phyloP scores from a whole-genome alignment of 148 eudicot genomes.

The Dianthus caryophyllus region DNA sequence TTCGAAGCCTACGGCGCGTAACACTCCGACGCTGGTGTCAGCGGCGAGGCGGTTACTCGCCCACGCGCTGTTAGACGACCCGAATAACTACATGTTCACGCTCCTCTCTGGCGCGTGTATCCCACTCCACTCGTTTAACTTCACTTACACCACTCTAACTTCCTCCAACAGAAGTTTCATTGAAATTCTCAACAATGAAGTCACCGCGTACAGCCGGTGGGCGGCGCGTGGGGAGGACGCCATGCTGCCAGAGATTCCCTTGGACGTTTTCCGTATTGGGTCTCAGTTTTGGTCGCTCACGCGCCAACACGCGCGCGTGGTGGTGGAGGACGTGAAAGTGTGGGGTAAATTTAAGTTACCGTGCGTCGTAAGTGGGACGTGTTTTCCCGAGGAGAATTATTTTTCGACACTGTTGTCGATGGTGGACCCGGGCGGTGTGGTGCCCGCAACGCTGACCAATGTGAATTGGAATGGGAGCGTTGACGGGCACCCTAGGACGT shows the following conservation, averaged over 20 bases:
- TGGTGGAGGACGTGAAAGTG: conserved; percentile 40
- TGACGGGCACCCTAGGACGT: conserved; percentile 72
- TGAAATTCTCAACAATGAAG: conserved; percentile 55
- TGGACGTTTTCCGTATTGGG: conserved; percentile 58
- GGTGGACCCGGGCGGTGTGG: conserved; percentile 56
- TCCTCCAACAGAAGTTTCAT: conserved; percentile 50
- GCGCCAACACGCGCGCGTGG: conserved; percentile 58
- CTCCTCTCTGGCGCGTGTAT: conserved; percentile 69
- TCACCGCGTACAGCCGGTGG: conserved; percentile 55
- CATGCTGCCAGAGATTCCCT: conserved; percentile 61
- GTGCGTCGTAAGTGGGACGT: conserved; percentile 35
- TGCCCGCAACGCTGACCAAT: conserved; percentile 67
- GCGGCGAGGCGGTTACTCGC: conserved; percentile 70
- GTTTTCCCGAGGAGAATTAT: conserved; percentile 93
- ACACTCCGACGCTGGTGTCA: conserved; percentile 57
- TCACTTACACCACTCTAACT: conserved; percentile 36
- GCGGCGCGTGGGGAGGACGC: conserved; percentile 67
- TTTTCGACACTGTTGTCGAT: conserved; percentile 66
- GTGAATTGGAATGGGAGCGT: conserved; percentile 69
- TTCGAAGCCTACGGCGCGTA: conserved; percentile 63
- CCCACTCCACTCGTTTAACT: conserved; percentile 72
- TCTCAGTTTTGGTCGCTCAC: conserved; percentile 77
- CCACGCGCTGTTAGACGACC: conserved; percentile 68
- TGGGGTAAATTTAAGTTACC: conserved; percentile 72
- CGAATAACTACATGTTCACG: conserved; percentile 62